phyloP scores from a whole-genome alignment of 176 grass and related monocot species.

The Hsuehochloa calcarea region DNA sequence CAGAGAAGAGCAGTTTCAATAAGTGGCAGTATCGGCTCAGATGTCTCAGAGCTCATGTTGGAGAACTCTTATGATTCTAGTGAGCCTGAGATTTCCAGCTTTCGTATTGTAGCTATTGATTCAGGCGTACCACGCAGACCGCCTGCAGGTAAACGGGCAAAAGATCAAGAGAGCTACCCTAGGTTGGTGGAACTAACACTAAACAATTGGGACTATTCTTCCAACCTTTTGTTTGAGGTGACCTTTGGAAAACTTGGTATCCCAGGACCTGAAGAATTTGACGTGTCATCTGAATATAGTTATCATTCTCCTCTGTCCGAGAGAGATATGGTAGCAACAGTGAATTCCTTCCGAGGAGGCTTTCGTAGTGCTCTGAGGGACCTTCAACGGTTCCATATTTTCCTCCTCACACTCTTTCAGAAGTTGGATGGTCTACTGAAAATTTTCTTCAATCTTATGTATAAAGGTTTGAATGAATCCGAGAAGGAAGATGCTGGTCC shows the following conservation, averaged over 20 bases:
- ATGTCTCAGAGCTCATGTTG: conserved; percentile 33
- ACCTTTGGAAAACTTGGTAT: conserved; percentile 76
- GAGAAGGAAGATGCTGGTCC: conserved; percentile 66
- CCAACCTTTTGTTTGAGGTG: conserved; percentile 78
- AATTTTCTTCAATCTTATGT: conserved; percentile 64
- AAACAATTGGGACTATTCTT: conserved; percentile 78
- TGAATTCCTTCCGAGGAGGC: conserved; percentile 79
- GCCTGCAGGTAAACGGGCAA: conserved; percentile 69
- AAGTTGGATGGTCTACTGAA: conserved; percentile 76
- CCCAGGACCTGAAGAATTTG: conserved; percentile 52
- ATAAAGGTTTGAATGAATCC: conserved; percentile 56
- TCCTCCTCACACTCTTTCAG: conserved; percentile 80
- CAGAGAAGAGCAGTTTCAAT: conserved; percentile 72
- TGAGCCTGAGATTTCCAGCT: conserved; percentile 44
- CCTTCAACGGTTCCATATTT: conserved; percentile 85
- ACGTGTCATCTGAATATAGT: conserved; percentile 39
- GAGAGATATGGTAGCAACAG: conserved; percentile 46
- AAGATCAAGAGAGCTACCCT: conserved; percentile 88
- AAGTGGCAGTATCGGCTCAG: conserved; percentile 66
- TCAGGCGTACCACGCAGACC: conserved; percentile 85
- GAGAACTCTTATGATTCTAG: conserved; percentile 35
- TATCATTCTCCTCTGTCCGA: conserved; percentile 48
- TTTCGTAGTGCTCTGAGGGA: conserved; percentile 81
- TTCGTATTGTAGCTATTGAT: conserved; percentile 83
- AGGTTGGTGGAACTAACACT: conserved; percentile 78